Conservation (phyloP, 2,329 filamentous ascomycete species). For the Periconia sp. region DNA sequence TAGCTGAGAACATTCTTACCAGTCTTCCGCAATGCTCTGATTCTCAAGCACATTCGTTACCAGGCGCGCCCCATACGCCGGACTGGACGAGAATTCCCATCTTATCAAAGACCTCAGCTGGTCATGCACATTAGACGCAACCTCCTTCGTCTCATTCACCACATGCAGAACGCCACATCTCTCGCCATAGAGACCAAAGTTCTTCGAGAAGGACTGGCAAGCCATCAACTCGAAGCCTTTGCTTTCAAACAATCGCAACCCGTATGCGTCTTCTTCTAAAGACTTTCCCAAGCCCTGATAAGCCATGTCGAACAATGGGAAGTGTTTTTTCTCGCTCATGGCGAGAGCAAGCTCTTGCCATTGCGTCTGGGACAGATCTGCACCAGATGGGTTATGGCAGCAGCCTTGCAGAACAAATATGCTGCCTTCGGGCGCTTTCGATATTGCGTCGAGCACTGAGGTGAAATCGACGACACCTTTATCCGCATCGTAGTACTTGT, state of each 20-base stretch:
- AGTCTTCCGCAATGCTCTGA: constrained; percentile 13
- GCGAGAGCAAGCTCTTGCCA: constrained; percentile 35
- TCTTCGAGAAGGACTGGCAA: constrained; percentile 50
- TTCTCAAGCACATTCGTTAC: constrained; percentile 27
- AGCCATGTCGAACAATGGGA: constrained; percentile 47
- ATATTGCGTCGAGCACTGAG: constrained; percentile 24
- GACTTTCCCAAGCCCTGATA: constrained; percentile 47
- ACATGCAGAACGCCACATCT: constrained; percentile 41
- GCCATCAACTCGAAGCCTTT: constrained; percentile 38
- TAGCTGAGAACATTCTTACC: constrained; percentile 6
- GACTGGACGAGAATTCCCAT: constrained; percentile 36
- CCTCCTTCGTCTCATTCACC: constrained; percentile 17
- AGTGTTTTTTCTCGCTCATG: constrained; percentile 25
- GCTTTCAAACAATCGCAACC: constrained; percentile 31
- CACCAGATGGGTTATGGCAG: constrained; percentile 48
- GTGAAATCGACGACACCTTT: constrained; percentile 33
- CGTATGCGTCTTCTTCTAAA: constrained; percentile 42
- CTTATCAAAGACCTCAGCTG: constrained; percentile 34
- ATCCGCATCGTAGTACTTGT: constrained; percentile 37
- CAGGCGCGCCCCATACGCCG: constrained; percentile 32
- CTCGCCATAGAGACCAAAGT: constrained; percentile 48
- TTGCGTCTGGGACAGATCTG: constrained; percentile 38
- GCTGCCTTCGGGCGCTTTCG: constrained; percentile 33
- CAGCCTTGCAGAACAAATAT: constrained; percentile 47
- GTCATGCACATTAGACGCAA: constrained; percentile 28